Percentiles rank a stretch among this genome's conserved stretches.
Conservation (phyloP, 495 filamentous ascomycete species). For the Trichoderma reesei region DNA sequence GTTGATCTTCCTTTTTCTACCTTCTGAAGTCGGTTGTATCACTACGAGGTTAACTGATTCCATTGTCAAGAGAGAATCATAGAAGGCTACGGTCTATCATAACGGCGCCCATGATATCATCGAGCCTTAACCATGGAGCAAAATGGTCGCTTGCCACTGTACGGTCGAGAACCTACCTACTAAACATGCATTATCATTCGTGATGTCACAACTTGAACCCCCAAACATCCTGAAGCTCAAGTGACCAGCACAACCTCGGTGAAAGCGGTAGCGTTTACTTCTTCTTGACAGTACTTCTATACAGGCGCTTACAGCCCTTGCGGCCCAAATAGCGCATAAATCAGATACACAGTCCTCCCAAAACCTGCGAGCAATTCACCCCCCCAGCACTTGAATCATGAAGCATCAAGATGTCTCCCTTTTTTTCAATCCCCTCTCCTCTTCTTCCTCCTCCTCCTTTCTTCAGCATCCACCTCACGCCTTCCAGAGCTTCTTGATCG, state of each 20-base stretch:
- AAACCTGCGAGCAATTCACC: not conserved
- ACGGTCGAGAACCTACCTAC: too few relatives aligned
- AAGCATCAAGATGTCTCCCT: not conserved
- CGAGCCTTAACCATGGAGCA: too few relatives aligned
- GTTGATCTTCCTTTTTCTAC: too few relatives aligned
- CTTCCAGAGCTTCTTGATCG: slow-evolving; percentile 75
- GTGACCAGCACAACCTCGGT: not conserved
- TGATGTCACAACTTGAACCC: too few relatives aligned
- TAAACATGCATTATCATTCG: too few relatives aligned
- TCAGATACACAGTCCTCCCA: not conserved
- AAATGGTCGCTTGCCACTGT: too few relatives aligned
- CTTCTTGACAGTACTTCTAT: slow-evolving; percentile 2
- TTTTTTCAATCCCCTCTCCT: not conserved
- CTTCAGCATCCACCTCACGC: slow-evolving; percentile 32
- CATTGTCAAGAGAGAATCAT: too few relatives aligned
- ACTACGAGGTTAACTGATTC: too few relatives aligned
- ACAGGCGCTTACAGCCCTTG: slow-evolving; percentile 1
- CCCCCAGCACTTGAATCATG: not conserved
- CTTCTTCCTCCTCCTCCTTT: not conserved
- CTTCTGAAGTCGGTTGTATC: too few relatives aligned
- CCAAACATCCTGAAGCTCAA: not conserved
- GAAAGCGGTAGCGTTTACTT: not conserved
- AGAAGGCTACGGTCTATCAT: too few relatives aligned
- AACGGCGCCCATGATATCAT: too few relatives aligned
- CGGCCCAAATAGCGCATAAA: slow-evolving; percentile 2